phyloP scores from a whole-genome alignment of 306 rosid species.

The Quercus cerris region DNA sequence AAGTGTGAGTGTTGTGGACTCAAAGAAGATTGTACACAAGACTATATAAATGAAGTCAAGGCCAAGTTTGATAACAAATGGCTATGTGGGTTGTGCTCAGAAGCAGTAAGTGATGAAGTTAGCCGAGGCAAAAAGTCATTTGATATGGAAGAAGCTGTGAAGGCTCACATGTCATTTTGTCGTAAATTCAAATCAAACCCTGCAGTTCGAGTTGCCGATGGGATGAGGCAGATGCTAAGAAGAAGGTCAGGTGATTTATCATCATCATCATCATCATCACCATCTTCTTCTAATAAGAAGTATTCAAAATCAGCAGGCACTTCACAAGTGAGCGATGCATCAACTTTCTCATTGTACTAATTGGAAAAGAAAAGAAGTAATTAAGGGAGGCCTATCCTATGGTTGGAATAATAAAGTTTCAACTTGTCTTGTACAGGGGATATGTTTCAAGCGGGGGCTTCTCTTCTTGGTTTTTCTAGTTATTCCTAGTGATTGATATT shows the following conservation, averaged over 20 bases:
- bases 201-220: constrained; percentile 86
- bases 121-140: constrained; percentile 51
- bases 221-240: constrained; percentile 95
- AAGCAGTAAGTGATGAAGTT: constrained; percentile 93
- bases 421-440: constrained; percentile 46
- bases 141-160: constrained; percentile 86
- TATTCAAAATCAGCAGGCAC: constrained; percentile 58
- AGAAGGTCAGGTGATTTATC: constrained; percentile 71
- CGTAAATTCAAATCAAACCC: constrained; percentile 87
- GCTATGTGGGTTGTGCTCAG: constrained; percentile 97
- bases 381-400: constrained; percentile 13
- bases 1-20: constrained; percentile 97
- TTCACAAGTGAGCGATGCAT: constrained; percentile 77
- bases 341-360: constrained; percentile 50
- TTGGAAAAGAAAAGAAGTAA: not conserved
- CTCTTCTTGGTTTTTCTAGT: constrained; percentile 13
- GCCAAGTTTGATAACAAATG: constrained; percentile 83
- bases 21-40: constrained; percentile 94
- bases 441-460: constrained; percentile 27
- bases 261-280: constrained; percentile 30
- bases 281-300: constrained; percentile 44
- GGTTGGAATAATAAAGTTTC: constrained; percentile 33
- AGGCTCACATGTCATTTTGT: constrained; percentile 97
- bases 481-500: constrained; percentile 7
- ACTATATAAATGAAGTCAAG: constrained; percentile 65